phyloP scores from a whole-genome alignment of 179 eudicot genomes.

The Beta lomatogona region DNA sequence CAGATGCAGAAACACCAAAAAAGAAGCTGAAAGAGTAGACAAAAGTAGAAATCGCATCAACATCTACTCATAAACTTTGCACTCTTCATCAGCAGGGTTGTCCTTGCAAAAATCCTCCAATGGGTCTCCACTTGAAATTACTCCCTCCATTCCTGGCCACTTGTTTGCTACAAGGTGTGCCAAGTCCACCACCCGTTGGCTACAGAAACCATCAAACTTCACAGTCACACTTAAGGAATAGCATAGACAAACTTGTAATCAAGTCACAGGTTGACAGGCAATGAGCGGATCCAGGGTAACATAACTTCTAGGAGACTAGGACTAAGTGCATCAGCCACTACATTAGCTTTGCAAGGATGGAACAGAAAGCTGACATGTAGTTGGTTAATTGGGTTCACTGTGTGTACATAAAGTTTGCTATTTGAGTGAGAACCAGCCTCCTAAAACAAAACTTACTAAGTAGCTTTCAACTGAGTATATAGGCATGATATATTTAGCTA shows the following conservation, averaged over 20 bases:
- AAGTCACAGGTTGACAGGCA: no score
- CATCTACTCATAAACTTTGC: conserved; percentile 74
- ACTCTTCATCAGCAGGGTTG: conserved; percentile 81
- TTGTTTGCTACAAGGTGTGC: conserved; percentile 78
- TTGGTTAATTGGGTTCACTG: no score
- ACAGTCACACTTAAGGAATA: neutral
- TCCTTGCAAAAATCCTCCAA: conserved; percentile 82
- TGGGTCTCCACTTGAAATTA: conserved; percentile 65
- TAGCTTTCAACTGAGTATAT: neutral
- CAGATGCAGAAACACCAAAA: conserved; percentile 18
- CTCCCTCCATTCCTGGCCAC: conserved; percentile 63
- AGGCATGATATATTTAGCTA: neutral
- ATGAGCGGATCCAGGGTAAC: no score
- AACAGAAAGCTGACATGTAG: no score
- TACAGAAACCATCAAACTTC: conserved; percentile 26
- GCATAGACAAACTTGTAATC: neutral
- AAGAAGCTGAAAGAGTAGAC: neutral
- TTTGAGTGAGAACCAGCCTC: no score
- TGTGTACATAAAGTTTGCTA: no score
- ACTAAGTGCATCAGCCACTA: no score
- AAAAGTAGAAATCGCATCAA: neutral
- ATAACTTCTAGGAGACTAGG: no score
- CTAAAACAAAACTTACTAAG: neutral
- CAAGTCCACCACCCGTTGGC: conserved; percentile 96
- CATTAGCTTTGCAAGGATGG: no score